Base-by-base conservation (phyloP, 2,329 filamentous ascomycete genomes). In the Ophiostoma sp. region DNA sequence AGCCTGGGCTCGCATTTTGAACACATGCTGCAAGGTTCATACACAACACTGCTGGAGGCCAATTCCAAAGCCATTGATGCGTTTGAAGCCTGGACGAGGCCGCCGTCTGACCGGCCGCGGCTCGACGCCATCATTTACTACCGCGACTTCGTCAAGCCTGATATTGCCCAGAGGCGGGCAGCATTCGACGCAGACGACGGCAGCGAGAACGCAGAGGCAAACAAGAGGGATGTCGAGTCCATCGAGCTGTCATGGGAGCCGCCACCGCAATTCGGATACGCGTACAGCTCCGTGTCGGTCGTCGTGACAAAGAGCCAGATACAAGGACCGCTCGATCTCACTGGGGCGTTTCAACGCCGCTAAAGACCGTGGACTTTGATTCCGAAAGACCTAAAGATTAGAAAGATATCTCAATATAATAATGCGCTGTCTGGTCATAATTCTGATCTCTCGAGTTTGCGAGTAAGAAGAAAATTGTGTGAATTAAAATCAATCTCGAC, bases 171-270 rank as follows among this genome's bases (percentile, higher is more conserved):
- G 60, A 36, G 60, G 20, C 31, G 60, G 33, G 33, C 17, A 5
- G 60, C 27, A 1, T 23, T 27, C 3, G 27, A 64, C 2, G 60
- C 33, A 36, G 60, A 64, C 6, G 60, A 64, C 6, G 33, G 31
- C 20, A 35, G 33, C 17, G 31, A 64, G 6, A 36, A 64, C 10
- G 60, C 60, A 8, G 60, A 64, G 17, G 60, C 31, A 10, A 64
- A 36, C 60, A 35, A n/a, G 20, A 20, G 31, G 33, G 60, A 64
- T n/a, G 60, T 64, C 33, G 60, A 64, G 60, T 64, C 60, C 1
- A n/a, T 64, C 20, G 60, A 64, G 33, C 33, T 64, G 60, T 64
- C 60, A 15, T 64, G 60, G 60, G 60, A 64, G 11, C 60, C 60
- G 20, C 60, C 33, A 17, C 33, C 60, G 33, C 31, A 64, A 13